A percentile compares a stretch with the other conserved stretches of the same genome.
Evolutionary conservation across 345 rosid species (phyloP).

Genomic region (Fremontodendron californicum): DNA sequence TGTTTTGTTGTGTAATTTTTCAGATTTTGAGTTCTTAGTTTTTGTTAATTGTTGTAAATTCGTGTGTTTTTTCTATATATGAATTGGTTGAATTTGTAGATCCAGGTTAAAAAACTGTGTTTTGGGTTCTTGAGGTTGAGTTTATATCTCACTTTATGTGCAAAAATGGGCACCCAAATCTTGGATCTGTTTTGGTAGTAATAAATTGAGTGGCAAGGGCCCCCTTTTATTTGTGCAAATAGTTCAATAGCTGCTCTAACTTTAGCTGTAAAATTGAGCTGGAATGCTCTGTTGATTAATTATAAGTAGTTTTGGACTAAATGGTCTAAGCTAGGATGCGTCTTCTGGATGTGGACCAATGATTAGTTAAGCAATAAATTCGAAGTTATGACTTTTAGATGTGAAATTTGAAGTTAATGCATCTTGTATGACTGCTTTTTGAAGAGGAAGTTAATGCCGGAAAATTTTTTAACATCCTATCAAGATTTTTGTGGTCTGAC

Average conservation of each 20-base stretch:
- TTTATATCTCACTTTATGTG: slow-evolving; percentile 9
- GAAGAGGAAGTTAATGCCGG: background rate
- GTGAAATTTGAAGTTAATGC: background rate
- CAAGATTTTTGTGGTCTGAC: background rate
- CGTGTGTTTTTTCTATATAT: slow-evolving; percentile 16
- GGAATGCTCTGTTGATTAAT: slow-evolving; percentile 5
- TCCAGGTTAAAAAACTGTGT: slow-evolving; percentile 24
- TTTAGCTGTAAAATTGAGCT: slow-evolving; percentile 33
- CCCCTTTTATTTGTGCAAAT: background rate
- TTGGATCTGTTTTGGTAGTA: slow-evolving; percentile 24
- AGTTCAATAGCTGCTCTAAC: background rate
- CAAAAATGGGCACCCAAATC: slow-evolving; percentile 12
- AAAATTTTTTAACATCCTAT: background rate
- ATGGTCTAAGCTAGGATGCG: slow-evolving; percentile 4
- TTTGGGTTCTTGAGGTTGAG: slow-evolving; percentile 17
- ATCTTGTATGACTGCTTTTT: background rate
- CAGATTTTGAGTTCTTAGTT: slow-evolving; percentile 17
- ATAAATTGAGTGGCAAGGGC: background rate
- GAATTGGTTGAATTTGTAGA: slow-evolving; percentile 26
- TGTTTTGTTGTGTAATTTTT: background rate
- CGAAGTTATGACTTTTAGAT: background rate
- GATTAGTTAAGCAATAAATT: slow-evolving; percentile 13
- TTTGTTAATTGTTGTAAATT: slow-evolving; percentile 12
- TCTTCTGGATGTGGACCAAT: slow-evolving; percentile 4
- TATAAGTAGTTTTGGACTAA: background rate